Evolutionary conservation across 208 protist genomes (phyloP), one percentile per base, ranked within the genome.

Genomic region (Leishmania tarentolae): DNA sequence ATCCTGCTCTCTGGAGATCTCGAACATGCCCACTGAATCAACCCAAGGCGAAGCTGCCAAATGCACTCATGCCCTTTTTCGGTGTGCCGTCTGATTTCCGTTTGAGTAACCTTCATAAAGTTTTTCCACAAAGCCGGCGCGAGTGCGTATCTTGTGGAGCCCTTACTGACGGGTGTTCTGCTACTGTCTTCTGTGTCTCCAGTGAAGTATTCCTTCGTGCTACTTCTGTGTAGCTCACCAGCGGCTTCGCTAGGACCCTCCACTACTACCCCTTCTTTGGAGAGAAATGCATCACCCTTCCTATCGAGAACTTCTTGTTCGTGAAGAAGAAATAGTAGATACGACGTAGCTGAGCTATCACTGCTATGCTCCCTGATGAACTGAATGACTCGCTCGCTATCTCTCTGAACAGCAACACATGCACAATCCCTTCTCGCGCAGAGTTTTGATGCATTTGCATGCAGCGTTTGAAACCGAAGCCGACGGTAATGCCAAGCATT

Each of bases 401-500:
- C 89, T n/a, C 70, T 28, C 2, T 68, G 52, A 6, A 88, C 42
- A n/a, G 82, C 24, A 13, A 5, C 1, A 13, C 15, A 17, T 19
- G 56, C 52, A 37, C 31, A 8, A 63, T 61, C 31, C n/a, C 56
- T 7, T 35, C 46, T 28, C 59, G 13, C 11, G 31, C 46, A 4
- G 19, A 35, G 9, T 17, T 50, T n/a, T 31, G 9, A 59, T 7
- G 37, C 83, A 17, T 47, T 75, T n/a, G 15, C n/a, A 31, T 57
- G 40, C 73, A 69, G 40, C 7, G 79, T 70, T 21, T 47, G 57
- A 31, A 70, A 76, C 21, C 46, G 37, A 31, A 57, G 65, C 42
- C 94, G 86, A 4, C 89, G 87, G 50, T 95, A 95, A 1, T 94
- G 88, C 91, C 92, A 97, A 3, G 90, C 92, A 75, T 95, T 94